A percentile compares a stretch with the other conserved stretches of the same genome.
Evolutionary conservation across 2,329 filamentous ascomycete species (phyloP).

Genomic region (Fusarium pseudocircinatum): DNA sequence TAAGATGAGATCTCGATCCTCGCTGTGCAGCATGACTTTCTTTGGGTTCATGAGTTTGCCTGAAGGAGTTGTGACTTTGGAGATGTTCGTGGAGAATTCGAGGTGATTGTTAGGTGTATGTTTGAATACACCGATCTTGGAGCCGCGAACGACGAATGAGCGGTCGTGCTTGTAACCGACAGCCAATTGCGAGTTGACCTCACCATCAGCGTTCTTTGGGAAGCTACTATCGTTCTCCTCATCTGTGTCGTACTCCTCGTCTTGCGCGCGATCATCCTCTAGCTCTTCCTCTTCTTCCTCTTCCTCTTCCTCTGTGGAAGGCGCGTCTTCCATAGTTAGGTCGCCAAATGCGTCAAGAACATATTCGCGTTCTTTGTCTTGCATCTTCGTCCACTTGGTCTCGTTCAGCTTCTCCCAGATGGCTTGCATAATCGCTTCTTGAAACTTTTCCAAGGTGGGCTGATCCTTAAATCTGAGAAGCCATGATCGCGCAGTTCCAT

Average conservation of each 20-base stretch:
- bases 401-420: constrained; percentile 97
- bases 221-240: constrained; percentile 80
- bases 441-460: constrained; percentile 82
- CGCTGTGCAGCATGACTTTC: constrained; percentile 95
- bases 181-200: constrained; percentile 91
- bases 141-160: constrained; percentile 95
- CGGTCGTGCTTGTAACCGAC: constrained; percentile 97
- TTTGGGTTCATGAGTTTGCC: constrained; percentile 92
- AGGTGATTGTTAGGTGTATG: constrained; percentile 92
- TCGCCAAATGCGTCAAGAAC: constrained; percentile 96
- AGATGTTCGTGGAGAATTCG: constrained; percentile 97
- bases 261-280: constrained; percentile 71
- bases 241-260: constrained; percentile 74
- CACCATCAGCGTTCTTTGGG: constrained; percentile 77
- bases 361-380: constrained; percentile 92
- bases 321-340: constrained; percentile 85
- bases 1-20: constrained; percentile 88
- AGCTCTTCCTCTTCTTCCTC: constrained; percentile 65
- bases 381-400: constrained; percentile 91
- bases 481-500: constrained; percentile 95
- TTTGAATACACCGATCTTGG: constrained; percentile 99
- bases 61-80: constrained; percentile 88
- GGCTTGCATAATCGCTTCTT: constrained; percentile 93
- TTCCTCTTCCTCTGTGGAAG: constrained; percentile 54
- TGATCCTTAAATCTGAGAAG: constrained; percentile 91